Conservation (phyloP, 441 rosid species). For the Eruca vesicaria region DNA sequence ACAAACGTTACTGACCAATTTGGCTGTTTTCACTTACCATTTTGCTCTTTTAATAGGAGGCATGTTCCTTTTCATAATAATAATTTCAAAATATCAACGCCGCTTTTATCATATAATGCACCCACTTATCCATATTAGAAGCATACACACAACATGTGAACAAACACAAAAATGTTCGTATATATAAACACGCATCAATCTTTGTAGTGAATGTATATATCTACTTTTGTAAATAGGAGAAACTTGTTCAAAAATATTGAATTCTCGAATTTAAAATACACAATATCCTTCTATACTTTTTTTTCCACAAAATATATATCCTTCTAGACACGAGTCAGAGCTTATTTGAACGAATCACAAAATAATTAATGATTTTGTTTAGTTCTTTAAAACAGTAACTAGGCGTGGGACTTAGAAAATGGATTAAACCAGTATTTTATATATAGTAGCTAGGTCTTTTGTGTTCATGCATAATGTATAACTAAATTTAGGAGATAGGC, state of each 20-base stretch:
- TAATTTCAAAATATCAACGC: background rate
- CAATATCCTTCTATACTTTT: background rate
- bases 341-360: no score
- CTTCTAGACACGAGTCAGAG: background rate
- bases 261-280: background rate
- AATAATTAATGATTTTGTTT: no score
- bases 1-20: slow-evolving; percentile 15
- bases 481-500: background rate
- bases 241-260: background rate
- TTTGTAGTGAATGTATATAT: background rate
- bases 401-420: no score
- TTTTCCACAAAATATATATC: background rate
- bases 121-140: background rate
- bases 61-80: background rate
- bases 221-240: background rate
- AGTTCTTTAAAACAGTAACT: no score
- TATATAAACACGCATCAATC: background rate
- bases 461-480: background rate
- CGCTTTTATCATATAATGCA: background rate
- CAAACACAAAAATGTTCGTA: background rate
- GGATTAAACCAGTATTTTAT: background rate
- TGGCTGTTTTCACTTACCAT: background rate
- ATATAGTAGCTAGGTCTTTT: background rate
- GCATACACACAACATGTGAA: background rate
- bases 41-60: background rate